Evolutionary conservation across 1,284 basidiomycete species (phyloP).

Genomic region (Heterobasidion annosum): DNA sequence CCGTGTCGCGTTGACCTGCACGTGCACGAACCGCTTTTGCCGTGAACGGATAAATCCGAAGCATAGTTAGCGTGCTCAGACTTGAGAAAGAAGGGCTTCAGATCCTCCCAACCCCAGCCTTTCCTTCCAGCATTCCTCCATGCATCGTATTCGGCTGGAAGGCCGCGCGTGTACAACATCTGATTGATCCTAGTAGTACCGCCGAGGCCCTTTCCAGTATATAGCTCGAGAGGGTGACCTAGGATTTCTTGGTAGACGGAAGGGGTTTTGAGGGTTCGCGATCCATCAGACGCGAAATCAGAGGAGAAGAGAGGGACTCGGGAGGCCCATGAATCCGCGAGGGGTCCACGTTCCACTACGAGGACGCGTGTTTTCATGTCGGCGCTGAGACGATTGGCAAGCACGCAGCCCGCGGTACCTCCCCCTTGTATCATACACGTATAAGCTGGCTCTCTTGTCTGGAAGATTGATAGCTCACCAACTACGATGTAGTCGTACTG

Average conservation of each 20-base stretch:
- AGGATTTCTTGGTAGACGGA: conserved; percentile 14
- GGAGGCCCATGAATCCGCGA: conserved; percentile 22
- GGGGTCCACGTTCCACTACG: conserved; percentile 24
- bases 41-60: conserved; percentile 7
- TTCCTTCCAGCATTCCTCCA: conserved; percentile 24
- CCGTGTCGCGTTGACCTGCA: neutral
- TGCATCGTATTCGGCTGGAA: conserved; percentile 27
- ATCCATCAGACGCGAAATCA: conserved; percentile 18
- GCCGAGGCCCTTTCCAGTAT: conserved; percentile 31
- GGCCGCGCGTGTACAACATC: conserved; percentile 26
- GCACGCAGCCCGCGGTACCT: conserved; percentile 26
- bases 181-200: conserved; percentile 35
- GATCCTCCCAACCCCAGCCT: conserved; percentile 27
- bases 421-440: conserved; percentile 8
- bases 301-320: conserved; percentile 25
- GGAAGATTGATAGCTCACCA: conserved; percentile 6
- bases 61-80: conserved; percentile 16
- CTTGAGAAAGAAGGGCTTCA: conserved; percentile 27
- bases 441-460: neutral
- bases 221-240: conserved; percentile 18
- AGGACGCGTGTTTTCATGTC: conserved; percentile 18
- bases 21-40: conserved; percentile 10
- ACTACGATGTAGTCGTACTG: conserved; percentile 16
- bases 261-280: conserved; percentile 13
- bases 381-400: conserved; percentile 23